Evolutionary conservation across 176 grass and related monocot genomes (phyloP).

Genomic region (Musa acuminata): DNA sequence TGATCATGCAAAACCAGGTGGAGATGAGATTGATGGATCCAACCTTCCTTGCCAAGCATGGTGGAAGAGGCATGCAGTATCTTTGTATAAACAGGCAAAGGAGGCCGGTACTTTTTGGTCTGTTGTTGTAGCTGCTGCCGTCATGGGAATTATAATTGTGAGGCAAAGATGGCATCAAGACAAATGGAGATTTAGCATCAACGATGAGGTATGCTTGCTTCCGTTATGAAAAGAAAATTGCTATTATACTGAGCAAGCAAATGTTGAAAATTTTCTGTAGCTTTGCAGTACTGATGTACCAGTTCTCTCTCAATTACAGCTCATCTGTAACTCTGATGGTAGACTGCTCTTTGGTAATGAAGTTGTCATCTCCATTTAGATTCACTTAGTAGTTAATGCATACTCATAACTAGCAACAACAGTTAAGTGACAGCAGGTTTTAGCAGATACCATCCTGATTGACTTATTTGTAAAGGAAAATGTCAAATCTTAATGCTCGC

Average conservation of each 20-base stretch:
- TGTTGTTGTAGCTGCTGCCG: conserved; percentile 59
- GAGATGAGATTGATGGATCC: conserved; percentile 9
- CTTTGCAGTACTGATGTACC: too few relatives aligned
- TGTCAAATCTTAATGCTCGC: not conserved
- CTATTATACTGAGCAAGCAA: not conserved
- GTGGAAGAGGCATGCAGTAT: conserved; percentile 63
- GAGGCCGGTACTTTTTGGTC: conserved; percentile 73
- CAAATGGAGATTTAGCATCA: conserved; percentile 40
- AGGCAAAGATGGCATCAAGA: conserved; percentile 74
- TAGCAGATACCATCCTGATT: not conserved
- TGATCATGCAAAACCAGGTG: not conserved
- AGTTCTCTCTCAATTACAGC: not conserved
- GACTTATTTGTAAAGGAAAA: not conserved
- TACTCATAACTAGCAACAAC: not conserved
- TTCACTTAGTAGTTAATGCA: not conserved
- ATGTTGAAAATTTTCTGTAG: not conserved
- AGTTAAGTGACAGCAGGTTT: not conserved
- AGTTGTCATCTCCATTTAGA: not conserved
- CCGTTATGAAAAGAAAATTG: not conserved
- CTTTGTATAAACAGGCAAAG: conserved; percentile 66
- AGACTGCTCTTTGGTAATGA: not conserved
- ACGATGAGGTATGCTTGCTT: conserved; percentile 40
- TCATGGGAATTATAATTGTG: conserved; percentile 78
- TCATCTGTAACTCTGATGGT: not conserved
- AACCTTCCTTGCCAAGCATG: conserved; percentile 28